Conservation (phyloP, 257 asterid species). For the Jacaranda copaia region DNA sequence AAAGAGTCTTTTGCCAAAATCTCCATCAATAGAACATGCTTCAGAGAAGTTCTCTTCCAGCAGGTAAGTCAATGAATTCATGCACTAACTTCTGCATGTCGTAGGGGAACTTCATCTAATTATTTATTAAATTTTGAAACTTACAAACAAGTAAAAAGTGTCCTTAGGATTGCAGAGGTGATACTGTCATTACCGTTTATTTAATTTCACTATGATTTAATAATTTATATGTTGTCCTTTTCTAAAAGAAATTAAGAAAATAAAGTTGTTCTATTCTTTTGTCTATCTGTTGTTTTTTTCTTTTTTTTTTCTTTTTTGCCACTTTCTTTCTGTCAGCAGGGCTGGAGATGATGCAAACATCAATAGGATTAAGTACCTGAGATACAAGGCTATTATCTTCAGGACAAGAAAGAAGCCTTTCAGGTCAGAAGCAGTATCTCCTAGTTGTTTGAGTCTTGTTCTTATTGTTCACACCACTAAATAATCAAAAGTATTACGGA, state of each 20-base stretch:
- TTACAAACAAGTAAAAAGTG: too few relatives aligned
- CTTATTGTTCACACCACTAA: background rate
- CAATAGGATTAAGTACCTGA: background rate
- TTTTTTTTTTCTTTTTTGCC: background rate
- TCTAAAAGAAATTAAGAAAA: background rate
- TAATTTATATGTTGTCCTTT: background rate
- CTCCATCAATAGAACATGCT: background rate
- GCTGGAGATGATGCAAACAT: background rate
- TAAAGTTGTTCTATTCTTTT: background rate
- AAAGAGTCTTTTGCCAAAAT: background rate
- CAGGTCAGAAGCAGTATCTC: background rate
- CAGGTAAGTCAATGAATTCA: background rate
- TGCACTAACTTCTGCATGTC: background rate
- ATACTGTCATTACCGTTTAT: too few relatives aligned
- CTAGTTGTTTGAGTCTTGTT: conserved; percentile 1
- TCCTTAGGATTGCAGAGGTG: too few relatives aligned
- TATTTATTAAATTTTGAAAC: too few relatives aligned
- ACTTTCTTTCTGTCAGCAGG: background rate
- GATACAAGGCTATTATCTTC: background rate
- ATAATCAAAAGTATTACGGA: background rate
- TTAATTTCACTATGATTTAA: background rate
- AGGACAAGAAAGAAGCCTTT: background rate
- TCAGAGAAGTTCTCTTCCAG: background rate
- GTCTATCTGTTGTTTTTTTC: too few relatives aligned
- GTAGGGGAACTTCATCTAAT: too few relatives aligned